Evolutionary conservation across 768 basidiomycete species (phyloP), one percentile per base, ranked within the genome.

Genomic region (Tulasnella sp.): DNA sequence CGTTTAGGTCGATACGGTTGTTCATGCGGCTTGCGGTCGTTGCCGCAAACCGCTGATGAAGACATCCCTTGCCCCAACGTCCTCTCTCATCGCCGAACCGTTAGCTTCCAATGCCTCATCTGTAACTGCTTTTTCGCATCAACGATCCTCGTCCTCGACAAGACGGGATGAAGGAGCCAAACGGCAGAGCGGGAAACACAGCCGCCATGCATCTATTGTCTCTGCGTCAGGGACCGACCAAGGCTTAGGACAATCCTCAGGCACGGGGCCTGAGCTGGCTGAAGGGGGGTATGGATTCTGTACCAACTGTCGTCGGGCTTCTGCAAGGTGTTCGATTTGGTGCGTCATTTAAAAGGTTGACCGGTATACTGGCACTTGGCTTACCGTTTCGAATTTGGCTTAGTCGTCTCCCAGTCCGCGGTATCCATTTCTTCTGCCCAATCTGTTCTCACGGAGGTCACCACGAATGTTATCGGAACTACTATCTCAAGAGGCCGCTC

Each of bases 381-480:
- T 79, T 26, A 70, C 26, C 18, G 5, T 48, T 40, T 67, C 44
- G 15, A 3, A 39, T 39, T 75, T 29, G 44, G 46, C 44, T 4
- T 79, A 94, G 93, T 83, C 94, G 90, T 76, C 88, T 95, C 39
- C 93, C 94, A 4, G 92, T 94, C 20, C 89, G 88, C 39, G 85
- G 88, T 0, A 85, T 93, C 5, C 83, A 93, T 2, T 91, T 94
- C 82, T 90, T 91, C 74, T 95, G 94, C 82, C 87, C 91, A 0
- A 84, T 92, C 1, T 95, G 94, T 82, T 85, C 88, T 61, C 94
- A 95, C 79, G 94, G 94, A 0, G 93, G 93, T 0, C 94, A 95
- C 80, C 91, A 91, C 80, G 86, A 88, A 26, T 95, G 94, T 83
- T 94, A 93, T 81, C 87, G 89, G 51, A 85, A 86, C 40, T 93